phyloP scores from a whole-genome alignment of 768 basidiomycete species.

The Gymnopilus dilepis region DNA sequence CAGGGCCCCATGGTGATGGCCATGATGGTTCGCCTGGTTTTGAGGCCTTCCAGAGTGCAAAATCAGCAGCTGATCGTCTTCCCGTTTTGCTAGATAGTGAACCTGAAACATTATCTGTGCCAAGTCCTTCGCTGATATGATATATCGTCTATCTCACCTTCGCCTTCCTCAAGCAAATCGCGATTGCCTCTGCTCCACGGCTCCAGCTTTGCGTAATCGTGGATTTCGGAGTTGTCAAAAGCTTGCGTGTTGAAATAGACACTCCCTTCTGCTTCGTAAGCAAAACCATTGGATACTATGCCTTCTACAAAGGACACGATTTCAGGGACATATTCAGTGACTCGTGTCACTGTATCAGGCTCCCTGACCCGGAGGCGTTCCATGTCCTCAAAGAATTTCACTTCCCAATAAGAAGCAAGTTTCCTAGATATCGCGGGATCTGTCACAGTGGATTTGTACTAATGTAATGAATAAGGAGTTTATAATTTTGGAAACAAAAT shows the following conservation, averaged over 20 bases:
- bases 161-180: constrained; percentile 88
- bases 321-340: constrained; percentile 97
- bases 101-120: constrained; percentile 31
- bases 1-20: constrained; percentile 94
- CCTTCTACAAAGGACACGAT: constrained; percentile 87
- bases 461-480: constrained; percentile 13
- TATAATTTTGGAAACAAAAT: neutral
- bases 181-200: constrained; percentile 96
- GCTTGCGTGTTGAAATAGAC: constrained; percentile 90
- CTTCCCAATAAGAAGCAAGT: constrained; percentile 88
- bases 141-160: constrained; percentile 59
- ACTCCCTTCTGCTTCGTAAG: constrained; percentile 69
- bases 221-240: constrained; percentile 78
- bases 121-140: neutral
- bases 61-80: constrained; percentile 86
- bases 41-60: constrained; percentile 97
- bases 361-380: constrained; percentile 80
- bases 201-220: constrained; percentile 92
- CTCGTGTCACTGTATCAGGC: constrained; percentile 91
- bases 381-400: constrained; percentile 93
- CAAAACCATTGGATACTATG: constrained; percentile 88
- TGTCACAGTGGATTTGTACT: constrained; percentile 82
- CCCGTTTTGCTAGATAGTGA: constrained; percentile 53
- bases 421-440: constrained; percentile 86
- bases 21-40: constrained; percentile 97